phyloP scores from a whole-genome alignment of 2,329 filamentous ascomycete species.

The Neurospora sp. region DNA sequence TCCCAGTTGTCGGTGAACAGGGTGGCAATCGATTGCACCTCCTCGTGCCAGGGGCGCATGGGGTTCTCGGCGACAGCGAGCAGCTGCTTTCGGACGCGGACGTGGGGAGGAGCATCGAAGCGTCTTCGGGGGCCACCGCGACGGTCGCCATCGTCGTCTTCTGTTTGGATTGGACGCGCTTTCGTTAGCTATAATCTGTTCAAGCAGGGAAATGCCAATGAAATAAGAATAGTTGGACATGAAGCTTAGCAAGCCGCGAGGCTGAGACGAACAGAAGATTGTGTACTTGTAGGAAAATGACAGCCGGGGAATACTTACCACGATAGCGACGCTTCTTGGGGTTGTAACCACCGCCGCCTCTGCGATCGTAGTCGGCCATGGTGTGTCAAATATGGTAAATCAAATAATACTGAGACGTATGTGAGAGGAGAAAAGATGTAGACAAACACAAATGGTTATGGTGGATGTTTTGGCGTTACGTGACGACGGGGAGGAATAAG shows the following conservation, averaged over 20 bases:
- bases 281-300: not conserved
- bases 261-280: not conserved
- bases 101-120: slow-evolving; percentile 57
- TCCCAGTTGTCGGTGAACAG: slow-evolving; percentile 75
- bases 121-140: slow-evolving; percentile 63
- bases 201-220: not conserved
- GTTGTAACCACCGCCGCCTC: slow-evolving; percentile 40
- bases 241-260: not conserved
- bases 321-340: slow-evolving; percentile 69
- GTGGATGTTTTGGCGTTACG: not conserved
- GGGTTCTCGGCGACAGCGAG: slow-evolving; percentile 74
- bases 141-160: slow-evolving; percentile 70
- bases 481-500: not conserved
- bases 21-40: slow-evolving; percentile 64
- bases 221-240: not conserved
- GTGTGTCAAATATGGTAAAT: slow-evolving; percentile 2
- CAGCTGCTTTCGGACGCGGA: slow-evolving; percentile 67
- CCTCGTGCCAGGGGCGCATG: slow-evolving; percentile 67
- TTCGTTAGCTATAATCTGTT: not conserved
- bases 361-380: slow-evolving; percentile 49
- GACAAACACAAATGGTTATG: not conserved
- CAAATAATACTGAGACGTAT: not conserved
- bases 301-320: slow-evolving; percentile 42
- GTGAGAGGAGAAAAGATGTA: not conserved
- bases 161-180: slow-evolving; percentile 13